A percentile compares a stretch with the other conserved stretches of the same genome.
These are phyloP conservation scores for Solanum phureja DNA, from an alignment of 257 asterid genomes.

Conservation along the genomic window DNA sequence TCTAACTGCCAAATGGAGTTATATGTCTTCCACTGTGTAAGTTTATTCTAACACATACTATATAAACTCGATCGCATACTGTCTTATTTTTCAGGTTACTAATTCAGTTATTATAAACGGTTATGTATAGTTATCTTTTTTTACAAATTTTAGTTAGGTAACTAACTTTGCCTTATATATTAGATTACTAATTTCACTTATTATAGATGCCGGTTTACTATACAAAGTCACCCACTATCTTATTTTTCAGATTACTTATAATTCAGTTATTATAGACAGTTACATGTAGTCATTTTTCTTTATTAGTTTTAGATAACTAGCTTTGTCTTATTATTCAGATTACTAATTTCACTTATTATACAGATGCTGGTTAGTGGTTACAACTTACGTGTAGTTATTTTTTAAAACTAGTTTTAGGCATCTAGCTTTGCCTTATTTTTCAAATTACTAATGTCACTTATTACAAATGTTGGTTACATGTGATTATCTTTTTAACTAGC, in stretches of 20 bases:
- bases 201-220: too few relatives aligned
- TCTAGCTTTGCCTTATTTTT: not conserved
- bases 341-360: not conserved
- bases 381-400: not conserved
- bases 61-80: not conserved
- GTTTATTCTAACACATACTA: conserved; percentile 2
- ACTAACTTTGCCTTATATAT: too few relatives aligned
- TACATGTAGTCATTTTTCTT: too few relatives aligned
- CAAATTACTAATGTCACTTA: not conserved
- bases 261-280: too few relatives aligned
- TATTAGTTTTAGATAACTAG: too few relatives aligned
- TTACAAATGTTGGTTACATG: not conserved
- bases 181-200: too few relatives aligned
- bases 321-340: too few relatives aligned
- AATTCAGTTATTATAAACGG: not conserved
- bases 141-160: not conserved
- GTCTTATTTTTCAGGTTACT: not conserved
- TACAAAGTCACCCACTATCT: too few relatives aligned
- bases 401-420: not conserved
- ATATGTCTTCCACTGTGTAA: conserved; percentile 61
- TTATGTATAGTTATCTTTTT: not conserved
- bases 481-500: not conserved
- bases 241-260: not conserved
- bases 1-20: conserved; percentile 46
- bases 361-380: too few relatives aligned